Evolutionary conservation across 2,329 filamentous ascomycete species (phyloP).

Genomic region (Lasiodiplodia gonubiensis): DNA sequence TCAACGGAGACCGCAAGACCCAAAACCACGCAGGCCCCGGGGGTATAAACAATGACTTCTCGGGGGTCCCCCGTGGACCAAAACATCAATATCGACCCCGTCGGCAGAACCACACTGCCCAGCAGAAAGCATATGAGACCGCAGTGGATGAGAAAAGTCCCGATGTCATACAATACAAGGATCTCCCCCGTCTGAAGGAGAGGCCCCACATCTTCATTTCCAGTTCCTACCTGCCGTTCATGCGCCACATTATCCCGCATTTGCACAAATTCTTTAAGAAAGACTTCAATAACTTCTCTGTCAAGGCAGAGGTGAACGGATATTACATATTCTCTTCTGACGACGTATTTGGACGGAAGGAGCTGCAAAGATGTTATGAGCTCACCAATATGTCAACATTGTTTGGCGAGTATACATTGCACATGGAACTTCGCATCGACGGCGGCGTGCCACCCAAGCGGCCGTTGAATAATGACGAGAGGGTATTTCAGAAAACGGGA

Average conservation of each 20-base stretch:
- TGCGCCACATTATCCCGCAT: background rate
- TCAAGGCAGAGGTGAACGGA: constrained; percentile 9
- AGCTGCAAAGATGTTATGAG: background rate
- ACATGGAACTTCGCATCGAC: constrained; percentile 1
- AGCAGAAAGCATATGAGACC: background rate
- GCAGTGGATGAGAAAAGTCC: constrained; percentile 5
- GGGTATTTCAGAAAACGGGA: background rate
- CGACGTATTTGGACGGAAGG: background rate
- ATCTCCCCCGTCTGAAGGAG: background rate
- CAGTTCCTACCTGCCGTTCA: background rate
- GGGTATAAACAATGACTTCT: background rate
- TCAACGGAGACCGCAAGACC: background rate
- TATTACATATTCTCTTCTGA: constrained; percentile 18
- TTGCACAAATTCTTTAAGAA: background rate
- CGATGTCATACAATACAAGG: background rate
- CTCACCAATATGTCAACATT: background rate
- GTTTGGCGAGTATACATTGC: constrained; percentile 1
- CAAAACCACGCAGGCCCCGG: background rate
- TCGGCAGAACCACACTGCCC: background rate
- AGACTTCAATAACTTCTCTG: background rate
- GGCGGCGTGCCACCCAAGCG: background rate
- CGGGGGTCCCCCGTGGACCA: constrained; percentile 7
- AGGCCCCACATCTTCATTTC: constrained; percentile 25
- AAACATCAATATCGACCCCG: background rate
- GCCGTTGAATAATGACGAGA: background rate